Conservation (phyloP, 345 rosid species). For the Ceriops tagal region DNA sequence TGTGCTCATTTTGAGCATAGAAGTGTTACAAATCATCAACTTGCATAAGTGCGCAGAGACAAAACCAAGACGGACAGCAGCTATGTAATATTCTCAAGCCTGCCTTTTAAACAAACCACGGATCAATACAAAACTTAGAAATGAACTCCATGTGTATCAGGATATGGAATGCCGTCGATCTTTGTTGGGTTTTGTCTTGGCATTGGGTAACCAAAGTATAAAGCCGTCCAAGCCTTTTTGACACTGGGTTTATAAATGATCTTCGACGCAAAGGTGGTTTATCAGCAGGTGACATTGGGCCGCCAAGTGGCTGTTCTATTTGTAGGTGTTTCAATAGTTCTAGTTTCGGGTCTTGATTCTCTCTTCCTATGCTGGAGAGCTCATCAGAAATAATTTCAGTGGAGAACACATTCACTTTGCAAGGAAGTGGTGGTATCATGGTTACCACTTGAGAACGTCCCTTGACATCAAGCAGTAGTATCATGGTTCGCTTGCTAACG, state of each 20-base stretch:
- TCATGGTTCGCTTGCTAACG: slow-evolving; percentile 4
- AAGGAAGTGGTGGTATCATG: slow-evolving; percentile 9
- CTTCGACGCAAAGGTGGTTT: slow-evolving; percentile 78
- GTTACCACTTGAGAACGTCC: not conserved
- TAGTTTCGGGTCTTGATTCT: slow-evolving; percentile 79
- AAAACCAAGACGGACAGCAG: slow-evolving; percentile 1
- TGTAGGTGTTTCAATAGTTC: slow-evolving; percentile 52
- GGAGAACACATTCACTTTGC: slow-evolving; percentile 35
- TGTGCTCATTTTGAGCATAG: no score
- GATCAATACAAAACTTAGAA: not conserved
- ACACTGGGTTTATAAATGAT: slow-evolving; percentile 69
- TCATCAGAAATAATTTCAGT: slow-evolving; percentile 48
- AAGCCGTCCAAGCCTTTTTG: slow-evolving; percentile 71
- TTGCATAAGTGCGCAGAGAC: slow-evolving; percentile 6
- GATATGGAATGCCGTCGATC: slow-evolving; percentile 84
- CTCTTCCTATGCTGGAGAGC: slow-evolving; percentile 55
- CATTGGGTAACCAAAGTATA: slow-evolving; percentile 52
- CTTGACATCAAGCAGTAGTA: slow-evolving; percentile 3
- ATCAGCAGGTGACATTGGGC: slow-evolving; percentile 47
- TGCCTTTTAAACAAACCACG: slow-evolving; percentile 16
- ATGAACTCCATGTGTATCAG: slow-evolving; percentile 30
- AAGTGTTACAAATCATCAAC: not conserved
- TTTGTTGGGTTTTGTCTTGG: slow-evolving; percentile 58
- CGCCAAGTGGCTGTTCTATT: slow-evolving; percentile 23
- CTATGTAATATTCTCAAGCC: slow-evolving; percentile 16